These are phyloP conservation scores for Fusarium buharicum DNA, from an alignment of 2,329 filamentous ascomycete genomes.

Conservation along the genomic window DNA sequence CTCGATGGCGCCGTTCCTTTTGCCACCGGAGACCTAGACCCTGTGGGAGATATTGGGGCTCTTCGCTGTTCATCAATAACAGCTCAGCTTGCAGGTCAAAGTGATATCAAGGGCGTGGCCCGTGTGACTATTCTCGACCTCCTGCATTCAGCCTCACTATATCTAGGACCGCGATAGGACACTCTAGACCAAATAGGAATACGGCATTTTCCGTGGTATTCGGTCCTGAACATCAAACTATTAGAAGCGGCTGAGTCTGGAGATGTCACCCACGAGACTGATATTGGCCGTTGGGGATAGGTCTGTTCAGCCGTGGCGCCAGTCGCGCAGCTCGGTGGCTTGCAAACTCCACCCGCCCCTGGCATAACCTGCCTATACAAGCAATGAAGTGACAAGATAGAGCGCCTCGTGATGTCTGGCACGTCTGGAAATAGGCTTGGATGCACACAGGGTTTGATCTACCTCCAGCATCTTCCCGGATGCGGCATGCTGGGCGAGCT, in stretches of 20 bases:
- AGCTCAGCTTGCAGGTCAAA: constrained; percentile 1
- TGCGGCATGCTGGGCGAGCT: constrained; percentile 27
- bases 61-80: constrained; percentile 5
- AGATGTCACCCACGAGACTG: constrained; percentile 15
- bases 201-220: constrained; percentile 15
- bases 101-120: constrained; percentile 1
- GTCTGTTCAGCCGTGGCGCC: constrained; percentile 28
- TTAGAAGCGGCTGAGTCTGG: constrained; percentile 17
- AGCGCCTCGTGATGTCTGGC: constrained; percentile 22
- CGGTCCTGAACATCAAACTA: constrained; percentile 14
- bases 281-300: constrained; percentile 19
- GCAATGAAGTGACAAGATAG: constrained; percentile 3
- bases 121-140: constrained; percentile 31
- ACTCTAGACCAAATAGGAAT: neutral
- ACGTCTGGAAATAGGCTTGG: constrained; percentile 9
- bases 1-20: constrained; percentile 15
- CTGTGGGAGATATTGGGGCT: neutral
- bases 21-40: constrained; percentile 29
- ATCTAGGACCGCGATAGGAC: constrained; percentile 19
- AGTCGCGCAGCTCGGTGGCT: constrained; percentile 6
- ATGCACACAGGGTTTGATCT: neutral
- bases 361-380: neutral
- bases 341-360: constrained; percentile 21
- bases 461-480: constrained; percentile 9
- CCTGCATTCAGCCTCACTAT: constrained; percentile 34